Evolutionary conservation across 805 yeast genomes (phyloP).

Genomic region (Yarrowia sp.): DNA sequence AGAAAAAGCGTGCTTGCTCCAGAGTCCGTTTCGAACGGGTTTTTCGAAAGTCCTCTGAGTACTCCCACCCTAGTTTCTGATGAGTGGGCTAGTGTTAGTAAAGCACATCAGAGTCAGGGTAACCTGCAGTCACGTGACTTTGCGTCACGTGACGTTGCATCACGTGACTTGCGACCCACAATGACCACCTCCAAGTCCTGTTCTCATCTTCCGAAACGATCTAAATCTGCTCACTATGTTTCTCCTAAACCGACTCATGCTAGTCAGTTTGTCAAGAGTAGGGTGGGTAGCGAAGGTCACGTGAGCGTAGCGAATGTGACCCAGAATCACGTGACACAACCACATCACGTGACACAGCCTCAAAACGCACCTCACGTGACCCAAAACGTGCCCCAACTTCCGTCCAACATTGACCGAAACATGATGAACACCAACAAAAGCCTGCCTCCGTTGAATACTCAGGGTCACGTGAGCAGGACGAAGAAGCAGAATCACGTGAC

Average conservation of each 20-base stretch:
- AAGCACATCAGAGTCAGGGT: no score
- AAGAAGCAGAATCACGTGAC: no score
- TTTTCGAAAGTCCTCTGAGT: background rate
- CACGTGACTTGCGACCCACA: background rate
- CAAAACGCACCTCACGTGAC: no score
- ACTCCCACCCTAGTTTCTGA: background rate
- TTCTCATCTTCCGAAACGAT: background rate
- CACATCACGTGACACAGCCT: no score
- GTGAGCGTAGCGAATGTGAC: background rate
- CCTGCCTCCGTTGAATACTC: no score
- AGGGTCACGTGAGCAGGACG: no score
- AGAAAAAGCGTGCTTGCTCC: background rate
- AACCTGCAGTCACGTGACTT: no score
- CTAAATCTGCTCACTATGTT: background rate
- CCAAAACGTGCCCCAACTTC: no score
- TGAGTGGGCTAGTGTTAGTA: background rate
- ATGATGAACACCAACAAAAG: background rate
- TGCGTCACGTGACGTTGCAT: background rate
- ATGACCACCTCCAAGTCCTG: slow-evolving; percentile 6
- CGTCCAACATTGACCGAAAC: background rate
- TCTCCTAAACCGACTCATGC: background rate
- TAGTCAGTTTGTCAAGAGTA: background rate
- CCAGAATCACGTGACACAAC: background rate
- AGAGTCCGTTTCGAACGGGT: background rate
- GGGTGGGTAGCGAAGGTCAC: background rate